Conservation (phyloP, 2,329 filamentous ascomycete genomes). For the Penicillium sp. region DNA sequence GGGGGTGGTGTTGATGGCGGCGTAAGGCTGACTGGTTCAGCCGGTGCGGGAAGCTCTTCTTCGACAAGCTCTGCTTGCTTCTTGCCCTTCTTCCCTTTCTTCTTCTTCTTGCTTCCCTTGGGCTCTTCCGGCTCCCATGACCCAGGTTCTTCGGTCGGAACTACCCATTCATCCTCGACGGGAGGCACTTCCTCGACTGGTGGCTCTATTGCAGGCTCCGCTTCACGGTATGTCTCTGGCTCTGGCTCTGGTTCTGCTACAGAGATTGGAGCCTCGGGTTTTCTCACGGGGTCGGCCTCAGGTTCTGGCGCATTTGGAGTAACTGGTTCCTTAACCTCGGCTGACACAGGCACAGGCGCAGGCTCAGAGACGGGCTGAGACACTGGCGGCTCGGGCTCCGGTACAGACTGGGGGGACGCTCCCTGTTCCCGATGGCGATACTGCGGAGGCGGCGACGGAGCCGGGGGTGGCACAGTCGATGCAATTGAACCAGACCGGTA, state of each 20-base stretch:
- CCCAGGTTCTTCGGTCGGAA: not conserved
- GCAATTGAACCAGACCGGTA: conserved; percentile 26
- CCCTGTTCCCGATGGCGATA: not conserved
- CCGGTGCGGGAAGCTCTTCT: conserved; percentile 22
- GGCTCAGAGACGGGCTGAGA: not conserved
- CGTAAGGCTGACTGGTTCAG: conserved; percentile 28
- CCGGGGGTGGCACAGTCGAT: conserved; percentile 29
- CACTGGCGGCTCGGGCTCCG: not conserved
- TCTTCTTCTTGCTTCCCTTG: conserved; percentile 12
- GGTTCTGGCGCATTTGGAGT: not conserved
- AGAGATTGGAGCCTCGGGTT: not conserved
- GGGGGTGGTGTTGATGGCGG: conserved; percentile 41
- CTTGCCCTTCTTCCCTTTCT: conserved; percentile 30
- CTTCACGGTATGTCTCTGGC: not conserved
- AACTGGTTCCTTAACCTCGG: not conserved
- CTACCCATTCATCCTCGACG: not conserved
- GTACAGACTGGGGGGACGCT: not conserved
- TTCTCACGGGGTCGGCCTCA: not conserved
- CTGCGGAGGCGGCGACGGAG: conserved; percentile 31
- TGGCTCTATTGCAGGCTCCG: not conserved
- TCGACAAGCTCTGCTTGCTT: conserved; percentile 21
- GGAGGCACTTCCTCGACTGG: not conserved
- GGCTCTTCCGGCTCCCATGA: not conserved
- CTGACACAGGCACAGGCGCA: too few species aligned
- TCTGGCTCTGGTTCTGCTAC: not conserved